Conservation (phyloP, 176 grass and related monocot species). For the Juncus effusus region DNA sequence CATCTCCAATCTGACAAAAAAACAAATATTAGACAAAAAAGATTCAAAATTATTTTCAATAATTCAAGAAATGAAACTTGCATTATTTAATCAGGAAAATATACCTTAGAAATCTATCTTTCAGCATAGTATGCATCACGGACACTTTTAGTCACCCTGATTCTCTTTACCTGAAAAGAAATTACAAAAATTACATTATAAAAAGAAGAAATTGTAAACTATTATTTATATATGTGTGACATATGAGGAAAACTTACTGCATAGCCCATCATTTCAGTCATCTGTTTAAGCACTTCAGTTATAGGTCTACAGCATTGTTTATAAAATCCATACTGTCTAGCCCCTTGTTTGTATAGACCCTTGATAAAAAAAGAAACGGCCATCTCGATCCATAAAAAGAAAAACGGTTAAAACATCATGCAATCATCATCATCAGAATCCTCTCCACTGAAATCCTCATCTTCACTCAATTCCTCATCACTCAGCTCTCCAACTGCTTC, state of each 20-base stretch:
- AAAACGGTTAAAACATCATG: too few relatives aligned
- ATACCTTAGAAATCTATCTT: slow-evolving; percentile 69
- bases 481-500: too few relatives aligned
- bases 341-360: too few relatives aligned
- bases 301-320: slow-evolving; percentile 22
- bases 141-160: slow-evolving; percentile 85
- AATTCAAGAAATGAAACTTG: not conserved
- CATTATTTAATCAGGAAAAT: not conserved
- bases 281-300: slow-evolving; percentile 83
- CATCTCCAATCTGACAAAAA: slow-evolving; percentile 54
- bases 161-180: slow-evolving; percentile 63
- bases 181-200: not conserved
- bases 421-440: too few relatives aligned
- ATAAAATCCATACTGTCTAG: too few relatives aligned
- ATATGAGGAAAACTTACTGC: slow-evolving; percentile 41
- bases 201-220: not conserved
- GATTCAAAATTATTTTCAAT: not conserved
- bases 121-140: slow-evolving; percentile 92
- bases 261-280: slow-evolving; percentile 88
- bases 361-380: too few relatives aligned
- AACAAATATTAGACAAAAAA: not conserved
- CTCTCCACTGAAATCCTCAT: too few relatives aligned
- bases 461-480: too few relatives aligned
- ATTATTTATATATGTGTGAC: not conserved
- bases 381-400: too few relatives aligned